Evolutionary conservation across 495 filamentous ascomycete species (phyloP), one percentile per base, ranked within the genome.

Genomic region (Astrothelium subdiscretum): DNA sequence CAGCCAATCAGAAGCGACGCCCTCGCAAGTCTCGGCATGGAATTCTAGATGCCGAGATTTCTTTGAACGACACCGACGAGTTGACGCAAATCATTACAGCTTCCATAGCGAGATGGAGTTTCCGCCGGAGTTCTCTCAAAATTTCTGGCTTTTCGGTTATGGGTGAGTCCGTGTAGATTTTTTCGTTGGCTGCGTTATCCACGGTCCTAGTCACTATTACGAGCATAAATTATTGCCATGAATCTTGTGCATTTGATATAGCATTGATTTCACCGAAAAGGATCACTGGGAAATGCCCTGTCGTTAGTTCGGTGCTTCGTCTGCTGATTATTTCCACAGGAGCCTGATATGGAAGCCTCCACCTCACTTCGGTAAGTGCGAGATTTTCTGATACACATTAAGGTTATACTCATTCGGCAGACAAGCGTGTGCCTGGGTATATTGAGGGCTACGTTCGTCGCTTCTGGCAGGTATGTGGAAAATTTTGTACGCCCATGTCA

Each of bases 271-370:
- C n/a, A n/a, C n/a, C n/a, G n/a, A n/a, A n/a, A n/a, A n/a, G n/a
- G n/a, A n/a, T n/a, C n/a, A n/a, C n/a, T n/a, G n/a, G n/a, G n/a
- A n/a, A n/a, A n/a, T n/a, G n/a, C n/a, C n/a, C n/a, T n/a, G n/a
- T n/a, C n/a, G n/a, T n/a, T n/a, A n/a, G n/a, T n/a, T n/a, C n/a
- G n/a, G n/a, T n/a, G 0, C 10, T 1, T 22, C n/a, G 12, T 1
- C 29, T 22, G 20, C 26, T 35, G 15, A 22, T 20, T 18, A 0
- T 1, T 24, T 8, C 4, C n/a, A 51, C 62, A 97, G 92, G 74
- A 95, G 90, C 64, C 78, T 98, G 72, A 97, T 98, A 62, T 98
- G 92, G 92, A 98, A 98, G 72, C 92, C 94, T 27, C 95, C 94
- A 57, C 94, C 95, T 58, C 88, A 96, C 71, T 96, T 86, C 72